phyloP scores from a whole-genome alignment of 2,329 filamentous ascomycete species.

The Claviceps digitariae region DNA sequence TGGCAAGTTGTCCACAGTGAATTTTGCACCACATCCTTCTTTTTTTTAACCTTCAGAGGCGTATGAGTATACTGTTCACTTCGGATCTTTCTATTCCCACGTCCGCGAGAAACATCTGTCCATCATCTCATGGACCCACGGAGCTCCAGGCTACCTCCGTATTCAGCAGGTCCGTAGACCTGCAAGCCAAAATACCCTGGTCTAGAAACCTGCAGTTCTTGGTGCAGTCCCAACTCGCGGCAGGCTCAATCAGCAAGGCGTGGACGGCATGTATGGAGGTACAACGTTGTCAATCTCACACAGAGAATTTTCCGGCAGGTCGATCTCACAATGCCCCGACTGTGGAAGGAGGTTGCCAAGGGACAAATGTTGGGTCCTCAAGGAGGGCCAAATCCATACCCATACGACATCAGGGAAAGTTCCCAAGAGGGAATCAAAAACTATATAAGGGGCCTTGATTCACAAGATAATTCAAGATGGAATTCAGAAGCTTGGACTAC shows the following conservation, averaged over 20 bases:
- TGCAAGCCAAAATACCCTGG: conserved; percentile 4
- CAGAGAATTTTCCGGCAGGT: conserved; percentile 8
- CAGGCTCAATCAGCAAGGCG: conserved; percentile 1
- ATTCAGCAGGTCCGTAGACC: conserved; percentile 1
- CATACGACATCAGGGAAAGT: conserved; percentile 4
- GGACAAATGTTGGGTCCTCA: neutral
- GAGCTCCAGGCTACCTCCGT: conserved; percentile 1
- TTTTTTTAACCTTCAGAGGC: conserved; percentile 1
- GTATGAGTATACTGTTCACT: neutral
- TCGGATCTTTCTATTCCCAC: conserved; percentile 4
- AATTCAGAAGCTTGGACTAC: conserved; percentile 2
- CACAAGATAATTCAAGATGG: neutral
- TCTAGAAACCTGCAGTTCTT: neutral
- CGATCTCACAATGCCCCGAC: conserved; percentile 1
- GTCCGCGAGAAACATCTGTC: conserved; percentile 2
- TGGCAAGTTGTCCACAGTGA: neutral
- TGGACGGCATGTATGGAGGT: conserved; percentile 5
- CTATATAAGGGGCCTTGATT: conserved; percentile 8
- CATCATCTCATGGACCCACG: conserved; percentile 4
- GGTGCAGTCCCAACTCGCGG: neutral
- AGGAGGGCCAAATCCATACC: conserved; percentile 1
- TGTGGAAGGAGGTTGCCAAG: neutral
- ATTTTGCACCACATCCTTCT: neutral
- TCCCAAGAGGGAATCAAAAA: neutral
- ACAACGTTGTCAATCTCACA: conserved; percentile 5